phyloP scores from a whole-genome alignment of 2,329 filamentous ascomycete genomes.

The Trichoderma hamatum region DNA sequence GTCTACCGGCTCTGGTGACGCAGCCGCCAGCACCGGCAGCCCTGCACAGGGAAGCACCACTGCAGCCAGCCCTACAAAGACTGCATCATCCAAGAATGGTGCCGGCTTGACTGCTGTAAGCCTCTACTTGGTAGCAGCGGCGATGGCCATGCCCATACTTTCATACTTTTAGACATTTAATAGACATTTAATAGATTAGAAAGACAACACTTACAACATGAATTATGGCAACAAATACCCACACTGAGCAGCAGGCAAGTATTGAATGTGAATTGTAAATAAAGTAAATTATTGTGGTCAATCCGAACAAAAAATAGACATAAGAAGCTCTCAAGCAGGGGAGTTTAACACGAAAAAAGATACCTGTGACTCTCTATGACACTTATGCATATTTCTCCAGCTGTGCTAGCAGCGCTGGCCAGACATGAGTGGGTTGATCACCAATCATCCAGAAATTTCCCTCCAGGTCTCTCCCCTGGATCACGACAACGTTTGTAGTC shows the following conservation, averaged over 20 bases:
- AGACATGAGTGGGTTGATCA: neutral
- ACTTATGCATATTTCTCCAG: neutral
- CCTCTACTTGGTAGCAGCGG: neutral
- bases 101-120: neutral
- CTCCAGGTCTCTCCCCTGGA: slow-evolving; percentile 4
- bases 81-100: slow-evolving; percentile 2
- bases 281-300: neutral
- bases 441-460: slow-evolving; percentile 6
- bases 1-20: neutral
- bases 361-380: neutral
- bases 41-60: neutral
- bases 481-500: neutral
- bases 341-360: neutral
- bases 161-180: neutral
- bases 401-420: neutral
- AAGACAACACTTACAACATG: neutral
- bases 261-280: neutral
- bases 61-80: slow-evolving; percentile 6
- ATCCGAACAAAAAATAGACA: neutral
- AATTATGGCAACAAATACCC: neutral
- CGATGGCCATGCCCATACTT: neutral
- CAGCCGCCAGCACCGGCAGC: neutral
- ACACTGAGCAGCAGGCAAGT: neutral
- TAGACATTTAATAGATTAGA: neutral
- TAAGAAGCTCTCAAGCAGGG: neutral